Evolutionary conservation across 2,329 filamentous ascomycete genomes (phyloP).

Genomic region (Stagonosporopsis tanaceti): DNA sequence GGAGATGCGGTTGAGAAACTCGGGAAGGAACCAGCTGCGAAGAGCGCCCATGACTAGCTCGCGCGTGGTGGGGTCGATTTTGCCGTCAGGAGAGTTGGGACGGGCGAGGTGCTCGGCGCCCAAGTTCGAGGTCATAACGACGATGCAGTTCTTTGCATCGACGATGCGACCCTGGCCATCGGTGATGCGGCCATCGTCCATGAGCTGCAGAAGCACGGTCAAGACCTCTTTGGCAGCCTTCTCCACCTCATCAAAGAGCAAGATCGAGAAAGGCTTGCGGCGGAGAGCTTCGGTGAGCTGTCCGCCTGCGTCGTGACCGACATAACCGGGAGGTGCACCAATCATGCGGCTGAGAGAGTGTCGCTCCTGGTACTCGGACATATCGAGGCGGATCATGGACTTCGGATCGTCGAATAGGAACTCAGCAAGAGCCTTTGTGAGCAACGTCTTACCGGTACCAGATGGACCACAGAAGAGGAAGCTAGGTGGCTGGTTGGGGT

Average conservation of each 20-base stretch:
- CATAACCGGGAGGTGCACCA: slow-evolving; percentile 94
- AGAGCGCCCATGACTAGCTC: slow-evolving; percentile 92
- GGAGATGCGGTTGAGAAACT: slow-evolving; percentile 98
- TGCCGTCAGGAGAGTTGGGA: slow-evolving; percentile 78
- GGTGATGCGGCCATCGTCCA: slow-evolving; percentile 98
- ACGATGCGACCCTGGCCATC: slow-evolving; percentile 95
- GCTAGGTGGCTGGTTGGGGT: slow-evolving; percentile 95
- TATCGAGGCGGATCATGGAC: slow-evolving; percentile 98
- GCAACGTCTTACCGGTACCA: slow-evolving; percentile 95
- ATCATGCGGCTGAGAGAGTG: slow-evolving; percentile 98
- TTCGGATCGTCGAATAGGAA: slow-evolving; percentile 98
- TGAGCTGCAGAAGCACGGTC: slow-evolving; percentile 96
- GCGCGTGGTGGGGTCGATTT: slow-evolving; percentile 82
- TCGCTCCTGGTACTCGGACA: slow-evolving; percentile 99
- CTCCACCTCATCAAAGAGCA: slow-evolving; percentile 97
- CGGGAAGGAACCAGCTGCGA: slow-evolving; percentile 95
- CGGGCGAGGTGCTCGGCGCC: slow-evolving; percentile 93
- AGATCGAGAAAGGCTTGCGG: slow-evolving; percentile 94
- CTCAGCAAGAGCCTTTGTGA: slow-evolving; percentile 96
- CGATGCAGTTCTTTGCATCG: slow-evolving; percentile 97
- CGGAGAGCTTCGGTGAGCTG: slow-evolving; percentile 95
- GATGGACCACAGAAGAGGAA: slow-evolving; percentile 99
- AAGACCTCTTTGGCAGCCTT: slow-evolving; percentile 98
- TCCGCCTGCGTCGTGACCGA: slow-evolving; percentile 94
- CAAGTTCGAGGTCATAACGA: slow-evolving; percentile 98